Evolutionary conservation across 345 rosid species (phyloP), one percentile per base, ranked within the genome.

Genomic region (Dovyalis caffra): DNA sequence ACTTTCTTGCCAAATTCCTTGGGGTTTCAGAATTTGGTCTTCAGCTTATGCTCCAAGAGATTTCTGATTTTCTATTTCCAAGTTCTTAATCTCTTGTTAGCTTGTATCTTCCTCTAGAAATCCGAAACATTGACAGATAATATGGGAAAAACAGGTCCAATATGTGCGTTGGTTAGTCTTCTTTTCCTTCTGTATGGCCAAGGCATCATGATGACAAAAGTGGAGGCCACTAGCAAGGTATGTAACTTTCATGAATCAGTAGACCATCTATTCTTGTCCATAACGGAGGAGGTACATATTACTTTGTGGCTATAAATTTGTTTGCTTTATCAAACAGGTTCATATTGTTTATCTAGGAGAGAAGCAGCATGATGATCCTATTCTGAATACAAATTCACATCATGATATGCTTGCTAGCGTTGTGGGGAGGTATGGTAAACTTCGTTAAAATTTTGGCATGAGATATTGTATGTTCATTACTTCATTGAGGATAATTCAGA

Each of bases 321-420:
- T 40, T 40, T 40, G 16, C n/a, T 40, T 15, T 40, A 40, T 40
- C 14, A 40, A 40, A 40, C 87, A 89, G 93, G 85, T 89, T 77
- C 89, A 89, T 74, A 85, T 89, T 9, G 85, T 88, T 49, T 90
- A 89, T 64, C 68, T 88, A 74, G 93, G 97, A 56, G 89, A 83
- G 78, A 88, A 68, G 81, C 81, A 73, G 75, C 85, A 77, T 58
- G 80, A 80, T 21, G 70, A 84, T 74, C 88, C 86, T 4, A 61
- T 84, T 64, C 37, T 77, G 8, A 76, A 83, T 35, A 83, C 88
- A 31, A 67, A 78, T 77, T 83, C 88, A 21, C 93, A 91, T 84
- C 90, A 85, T 77, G 84, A 85, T 71, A 81, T 91, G 81, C 86
- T 91, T 20, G 87, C 89, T 45, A 47, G 77, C 0, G 80, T 91